Base-by-base conservation (phyloP, 805 yeast genomes). In the Myxozyma kluyveri region DNA sequence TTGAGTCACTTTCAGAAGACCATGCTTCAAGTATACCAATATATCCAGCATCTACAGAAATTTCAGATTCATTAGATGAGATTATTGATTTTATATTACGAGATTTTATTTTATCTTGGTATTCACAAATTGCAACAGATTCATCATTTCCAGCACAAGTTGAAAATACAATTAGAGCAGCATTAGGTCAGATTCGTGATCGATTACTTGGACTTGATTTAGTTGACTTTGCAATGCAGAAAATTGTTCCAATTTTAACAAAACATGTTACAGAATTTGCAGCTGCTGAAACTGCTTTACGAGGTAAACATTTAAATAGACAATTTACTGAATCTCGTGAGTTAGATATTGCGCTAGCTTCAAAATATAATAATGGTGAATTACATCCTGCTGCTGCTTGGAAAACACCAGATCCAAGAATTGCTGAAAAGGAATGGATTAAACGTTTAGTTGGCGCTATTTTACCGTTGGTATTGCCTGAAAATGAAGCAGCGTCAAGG, bases 21-120 rank as follows among this genome's bases (percentile, higher is more conserved):
- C 26, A 22, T 6, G 33, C 50, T 1, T 55, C 47, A 17, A 43
- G 54, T 6, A 41, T 22, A 7, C 64, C 61, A 19, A 50, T 75
- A 1, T 70, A 76, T 32, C 76, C 78, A 1, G 77, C 78, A 22
- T 78, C 82, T 24, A 74, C 77, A 50, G 60, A 75, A 2, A 73
- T 83, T 3, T 79, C 85, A 1, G 80, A 76, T 40, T 69, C 80
- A 0, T 45, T 84, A 4, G 78, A 79, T 42, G 74, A 72, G 9
- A 63, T 84, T n/a, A 67, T 81, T 3, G 69, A 70, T 31, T 66
- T 75, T 37, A 69, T 84, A 1, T 56, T 80, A 4, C 61, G 75
- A 14, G 81, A 79, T 47, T 84, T 84, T 62, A 73, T 84, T 4
- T 67, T 69, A 37, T 65, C 77, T 3, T 84, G 90, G 90, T 82